These are phyloP conservation scores for Tuber brumale DNA, from an alignment of 495 filamentous ascomycete genomes.

Conservation along the genomic window DNA sequence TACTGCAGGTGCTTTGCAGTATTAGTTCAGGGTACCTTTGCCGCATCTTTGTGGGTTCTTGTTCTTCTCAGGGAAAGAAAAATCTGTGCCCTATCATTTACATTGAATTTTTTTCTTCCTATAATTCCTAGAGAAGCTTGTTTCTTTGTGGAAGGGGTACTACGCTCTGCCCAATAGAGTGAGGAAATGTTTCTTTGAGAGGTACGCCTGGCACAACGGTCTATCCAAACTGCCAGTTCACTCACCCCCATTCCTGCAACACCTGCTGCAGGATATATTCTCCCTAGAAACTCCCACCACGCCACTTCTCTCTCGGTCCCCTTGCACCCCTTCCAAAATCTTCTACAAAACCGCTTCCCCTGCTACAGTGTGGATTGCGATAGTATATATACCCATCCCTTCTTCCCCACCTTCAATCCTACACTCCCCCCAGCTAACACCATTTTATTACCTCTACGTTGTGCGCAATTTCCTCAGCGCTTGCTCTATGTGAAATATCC, in stretches of 20 bases:
- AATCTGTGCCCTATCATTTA: background rate
- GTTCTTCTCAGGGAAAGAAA: background rate
- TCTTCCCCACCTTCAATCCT: background rate
- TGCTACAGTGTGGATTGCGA: background rate
- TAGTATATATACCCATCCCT: background rate
- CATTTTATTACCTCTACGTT: background rate
- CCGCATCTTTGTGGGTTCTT: background rate
- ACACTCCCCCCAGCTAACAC: background rate
- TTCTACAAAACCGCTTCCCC: background rate
- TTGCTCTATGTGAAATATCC: background rate
- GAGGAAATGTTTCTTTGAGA: no score
- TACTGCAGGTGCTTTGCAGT: background rate
- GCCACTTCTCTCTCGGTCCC: background rate
- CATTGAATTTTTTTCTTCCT: background rate
- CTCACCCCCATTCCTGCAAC: no score
- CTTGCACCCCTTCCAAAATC: background rate
- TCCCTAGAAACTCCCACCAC: no score
- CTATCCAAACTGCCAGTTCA: no score
- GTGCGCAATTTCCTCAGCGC: background rate
- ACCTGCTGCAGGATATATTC: no score
- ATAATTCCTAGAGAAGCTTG: background rate
- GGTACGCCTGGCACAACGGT: no score
- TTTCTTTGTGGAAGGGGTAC: background rate
- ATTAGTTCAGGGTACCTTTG: background rate
- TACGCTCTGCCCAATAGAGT: background rate